Percentiles rank a stretch among this genome's conserved stretches.
Conservation (phyloP, 768 basidiomycete genomes). For the Tylopilus rubrobrunneus region DNA sequence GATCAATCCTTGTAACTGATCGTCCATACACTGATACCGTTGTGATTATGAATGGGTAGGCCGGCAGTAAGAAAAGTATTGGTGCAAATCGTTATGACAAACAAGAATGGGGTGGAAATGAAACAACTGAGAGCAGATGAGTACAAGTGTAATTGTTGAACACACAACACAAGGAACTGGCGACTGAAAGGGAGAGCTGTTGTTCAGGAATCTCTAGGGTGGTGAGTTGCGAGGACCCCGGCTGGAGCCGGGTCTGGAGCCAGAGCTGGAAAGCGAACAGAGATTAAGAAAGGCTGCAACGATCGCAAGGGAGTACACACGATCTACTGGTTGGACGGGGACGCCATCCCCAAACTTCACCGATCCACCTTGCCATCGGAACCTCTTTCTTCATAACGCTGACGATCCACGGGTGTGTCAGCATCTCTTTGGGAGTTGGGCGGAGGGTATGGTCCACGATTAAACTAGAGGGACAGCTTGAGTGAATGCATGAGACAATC, state of each 20-base stretch:
- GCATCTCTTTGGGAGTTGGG: constrained; percentile 79
- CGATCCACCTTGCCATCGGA: constrained; percentile 87
- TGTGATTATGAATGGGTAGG: constrained; percentile 10
- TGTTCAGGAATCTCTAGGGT: constrained; percentile 19
- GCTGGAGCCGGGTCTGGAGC: constrained; percentile 30
- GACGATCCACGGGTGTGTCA: constrained; percentile 80
- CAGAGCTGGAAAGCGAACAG: constrained; percentile 8
- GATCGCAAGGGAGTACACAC: constrained; percentile 12
- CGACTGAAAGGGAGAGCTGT: not conserved
- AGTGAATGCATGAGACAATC: constrained; percentile 3
- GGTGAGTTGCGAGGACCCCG: constrained; percentile 24
- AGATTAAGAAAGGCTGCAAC: not conserved
- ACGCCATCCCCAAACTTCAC: constrained; percentile 80
- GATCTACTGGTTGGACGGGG: constrained; percentile 31
- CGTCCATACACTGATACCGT: constrained; percentile 20
- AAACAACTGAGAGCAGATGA: constrained; percentile 11
- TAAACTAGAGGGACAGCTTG: constrained; percentile 42
- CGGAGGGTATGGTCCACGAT: constrained; percentile 64
- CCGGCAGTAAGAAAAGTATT: constrained; percentile 13
- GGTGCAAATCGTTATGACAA: constrained; percentile 19
- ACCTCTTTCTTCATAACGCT: constrained; percentile 76
- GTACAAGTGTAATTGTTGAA: constrained; percentile 21
- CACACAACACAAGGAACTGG: constrained; percentile 12
- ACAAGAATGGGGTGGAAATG: constrained; percentile 12
- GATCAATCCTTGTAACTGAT: constrained; percentile 6